Evolutionary conservation across 768 basidiomycete species (phyloP), one percentile per base, ranked within the genome.

Genomic region (Tylopilus subfusipes): DNA sequence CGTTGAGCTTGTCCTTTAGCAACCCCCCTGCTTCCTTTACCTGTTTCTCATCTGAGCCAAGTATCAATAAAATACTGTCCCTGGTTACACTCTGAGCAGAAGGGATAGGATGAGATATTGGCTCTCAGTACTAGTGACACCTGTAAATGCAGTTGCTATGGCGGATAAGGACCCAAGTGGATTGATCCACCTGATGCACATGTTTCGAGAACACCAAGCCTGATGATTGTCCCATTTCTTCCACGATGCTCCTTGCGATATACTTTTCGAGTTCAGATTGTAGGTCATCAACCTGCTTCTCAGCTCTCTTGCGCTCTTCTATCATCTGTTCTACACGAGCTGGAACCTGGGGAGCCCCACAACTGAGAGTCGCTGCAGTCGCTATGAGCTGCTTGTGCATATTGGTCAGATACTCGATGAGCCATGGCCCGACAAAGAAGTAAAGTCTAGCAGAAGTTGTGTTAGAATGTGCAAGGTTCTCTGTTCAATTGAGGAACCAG

Each of bases 371-470:
- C 3, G 80, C 72, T 0, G 90, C 78, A 0, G 86, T 77, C 42
- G 67, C 68, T 3, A 82, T 75, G 31, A 93, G 76, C 5, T 78
- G 65, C 12, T 71, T 67, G 60, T 90, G 86, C 0, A 82, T 75
- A 3, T 79, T 75, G 3, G 79, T 74, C 50, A 93, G 74, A 63
- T 89, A 78, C 2, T 75, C 63, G 42, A 88, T 80, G 7, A 92
- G 78, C 22, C 93, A 84, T 16, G 88, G 85, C 5, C 93, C 93
- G n/a, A 84, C 74, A 47, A 88, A 77, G 74, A 97, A 94, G 72
- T 84, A 90, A 5, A 95, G 78, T 24, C 91, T 84, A 22, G 82
- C 83, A 53, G 85, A 84, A 0, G 82, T 79, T 2, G 82, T 78
- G 16, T 75, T 74, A 9, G 85, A 79, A 11, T 86, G 80, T 36